These are phyloP conservation scores for Elsinoe arachidis DNA, from an alignment of 2,329 filamentous ascomycete genomes.

Conservation along the genomic window DNA sequence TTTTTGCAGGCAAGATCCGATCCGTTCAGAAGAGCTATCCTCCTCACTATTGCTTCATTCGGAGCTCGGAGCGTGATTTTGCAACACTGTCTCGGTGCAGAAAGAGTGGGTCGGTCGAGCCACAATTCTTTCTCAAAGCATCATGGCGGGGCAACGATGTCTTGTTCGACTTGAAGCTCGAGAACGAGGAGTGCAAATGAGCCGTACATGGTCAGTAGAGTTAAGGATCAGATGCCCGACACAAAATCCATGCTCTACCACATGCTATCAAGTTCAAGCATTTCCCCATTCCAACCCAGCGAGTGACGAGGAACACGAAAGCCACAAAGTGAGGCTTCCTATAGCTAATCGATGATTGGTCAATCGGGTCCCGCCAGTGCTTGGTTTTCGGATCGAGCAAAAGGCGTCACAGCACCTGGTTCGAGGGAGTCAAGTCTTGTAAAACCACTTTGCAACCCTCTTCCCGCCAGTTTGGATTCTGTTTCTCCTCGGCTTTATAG, in stretches of 20 bases:
- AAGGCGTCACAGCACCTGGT: neutral
- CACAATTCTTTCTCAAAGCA: neutral
- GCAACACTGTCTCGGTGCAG: neutral
- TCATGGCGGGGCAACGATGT: slow-evolving; percentile 10
- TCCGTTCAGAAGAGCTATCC: neutral
- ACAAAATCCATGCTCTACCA: neutral
- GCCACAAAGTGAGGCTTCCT: slow-evolving; percentile 3
- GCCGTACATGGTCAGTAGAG: no score
- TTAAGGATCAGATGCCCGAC: no score
- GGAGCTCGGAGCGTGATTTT: neutral
- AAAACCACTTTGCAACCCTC: neutral
- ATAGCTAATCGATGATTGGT: neutral
- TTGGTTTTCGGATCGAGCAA: neutral
- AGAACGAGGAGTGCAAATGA: no score
- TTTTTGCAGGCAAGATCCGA: neutral
- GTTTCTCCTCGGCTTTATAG: neutral
- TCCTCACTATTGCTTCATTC: neutral
- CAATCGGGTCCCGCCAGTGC: neutral
- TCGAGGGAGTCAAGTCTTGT: neutral
- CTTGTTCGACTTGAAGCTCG: no score
- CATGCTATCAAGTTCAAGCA: neutral
- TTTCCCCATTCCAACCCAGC: neutral
- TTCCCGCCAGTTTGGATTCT: neutral
- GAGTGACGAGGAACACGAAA: neutral
- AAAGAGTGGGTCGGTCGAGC: neutral